A percentile compares a stretch with the other conserved stretches of the same genome.
Evolutionary conservation across 2,329 filamentous ascomycete species (phyloP).

Genomic region (Scedosporium aurantiacum): DNA sequence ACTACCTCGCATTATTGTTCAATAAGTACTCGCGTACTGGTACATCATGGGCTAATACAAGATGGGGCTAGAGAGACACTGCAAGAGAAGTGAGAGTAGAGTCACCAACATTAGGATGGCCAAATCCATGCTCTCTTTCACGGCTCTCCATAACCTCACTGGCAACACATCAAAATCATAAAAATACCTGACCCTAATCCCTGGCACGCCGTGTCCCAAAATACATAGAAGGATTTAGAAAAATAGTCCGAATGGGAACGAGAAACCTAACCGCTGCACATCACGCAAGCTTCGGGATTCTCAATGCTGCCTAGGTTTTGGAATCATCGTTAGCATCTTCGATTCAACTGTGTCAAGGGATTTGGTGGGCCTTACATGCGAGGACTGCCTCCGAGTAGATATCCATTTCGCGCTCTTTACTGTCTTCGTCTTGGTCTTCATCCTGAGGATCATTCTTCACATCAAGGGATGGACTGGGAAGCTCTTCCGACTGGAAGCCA

Average conservation of each 20-base stretch:
- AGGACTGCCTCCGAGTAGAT: slow-evolving; percentile 92
- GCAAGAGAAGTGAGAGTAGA: too few relatives aligned
- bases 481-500: slow-evolving; percentile 52
- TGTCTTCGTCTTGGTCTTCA: slow-evolving; percentile 64
- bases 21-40: too few relatives aligned
- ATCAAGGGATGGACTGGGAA: slow-evolving; percentile 44
- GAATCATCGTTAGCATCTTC: not conserved
- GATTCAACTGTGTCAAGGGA: too few relatives aligned
- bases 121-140: too few relatives aligned
- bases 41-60: too few relatives aligned
- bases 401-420: slow-evolving; percentile 68
- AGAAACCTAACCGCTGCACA: slow-evolving; percentile 77
- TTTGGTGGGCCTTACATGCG: slow-evolving; percentile 52
- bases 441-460: slow-evolving; percentile 46
- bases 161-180: too few relatives aligned
- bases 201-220: not conserved
- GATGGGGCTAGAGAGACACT: too few relatives aligned
- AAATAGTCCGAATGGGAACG: not conserved
- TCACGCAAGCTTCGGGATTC: slow-evolving; percentile 86
- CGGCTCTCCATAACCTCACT: too few relatives aligned
- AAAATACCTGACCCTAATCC: too few relatives aligned
- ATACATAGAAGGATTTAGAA: not conserved
- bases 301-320: slow-evolving; percentile 68
- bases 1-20: too few relatives aligned
- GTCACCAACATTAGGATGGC: too few relatives aligned